Conservation (phyloP, 805 yeast genomes). For the Torulaspora gathmanii region DNA sequence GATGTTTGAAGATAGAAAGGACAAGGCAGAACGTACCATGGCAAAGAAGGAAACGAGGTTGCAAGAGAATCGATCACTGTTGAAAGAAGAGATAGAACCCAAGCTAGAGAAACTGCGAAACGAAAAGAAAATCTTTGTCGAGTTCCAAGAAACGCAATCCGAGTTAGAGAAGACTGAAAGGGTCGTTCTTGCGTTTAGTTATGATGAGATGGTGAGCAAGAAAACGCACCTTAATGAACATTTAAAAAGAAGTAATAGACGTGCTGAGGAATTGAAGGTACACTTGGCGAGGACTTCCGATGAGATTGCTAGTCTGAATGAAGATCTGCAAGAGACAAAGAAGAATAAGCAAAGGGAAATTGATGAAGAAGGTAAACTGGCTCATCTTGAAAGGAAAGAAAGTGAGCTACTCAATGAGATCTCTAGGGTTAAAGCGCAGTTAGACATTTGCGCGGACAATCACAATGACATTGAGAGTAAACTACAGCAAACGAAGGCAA, state of each 20-base stretch:
- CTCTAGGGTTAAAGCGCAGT: conserved; percentile 63
- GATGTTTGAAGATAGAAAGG: conserved; percentile 89
- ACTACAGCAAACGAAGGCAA: conserved; percentile 30
- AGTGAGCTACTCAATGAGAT: conserved; percentile 53
- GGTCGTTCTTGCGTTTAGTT: conserved; percentile 76
- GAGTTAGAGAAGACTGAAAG: conserved; percentile 71
- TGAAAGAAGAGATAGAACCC: conserved; percentile 89
- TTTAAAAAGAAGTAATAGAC: conserved; percentile 40
- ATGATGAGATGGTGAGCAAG: conserved; percentile 40
- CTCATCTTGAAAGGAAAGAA: conserved; percentile 56
- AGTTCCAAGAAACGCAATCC: conserved; percentile 78
- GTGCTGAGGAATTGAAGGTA: conserved; percentile 40
- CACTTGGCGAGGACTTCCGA: conserved; percentile 44
- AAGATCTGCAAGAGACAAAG: conserved; percentile 55
- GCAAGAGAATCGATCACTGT: conserved; percentile 64
- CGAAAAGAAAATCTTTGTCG: conserved; percentile 78
- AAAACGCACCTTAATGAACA: conserved; percentile 43
- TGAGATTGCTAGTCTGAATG: conserved; percentile 56
- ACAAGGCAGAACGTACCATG: conserved; percentile 88
- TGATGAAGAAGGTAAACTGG: conserved; percentile 54
- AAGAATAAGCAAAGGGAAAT: conserved; percentile 52
- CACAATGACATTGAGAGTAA: conserved; percentile 47
- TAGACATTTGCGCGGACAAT: conserved; percentile 54
- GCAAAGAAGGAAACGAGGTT: conserved; percentile 83
- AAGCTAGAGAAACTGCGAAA: conserved; percentile 72